phyloP scores from a whole-genome alignment of 148 eudicot species.

The Cornus kousa region DNA sequence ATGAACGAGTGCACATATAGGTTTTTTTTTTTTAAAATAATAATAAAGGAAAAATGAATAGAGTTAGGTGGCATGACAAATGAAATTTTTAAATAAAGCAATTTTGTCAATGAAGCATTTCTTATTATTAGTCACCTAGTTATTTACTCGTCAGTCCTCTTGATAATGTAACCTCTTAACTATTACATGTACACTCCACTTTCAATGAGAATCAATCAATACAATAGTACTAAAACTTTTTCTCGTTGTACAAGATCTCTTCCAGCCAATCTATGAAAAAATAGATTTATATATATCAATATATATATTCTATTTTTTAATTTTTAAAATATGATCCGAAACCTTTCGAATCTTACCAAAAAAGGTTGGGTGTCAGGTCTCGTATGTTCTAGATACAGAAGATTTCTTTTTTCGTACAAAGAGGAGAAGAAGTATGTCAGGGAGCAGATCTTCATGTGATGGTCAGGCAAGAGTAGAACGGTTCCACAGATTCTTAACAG shows the following conservation, averaged over 20 bases:
- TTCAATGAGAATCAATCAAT: too few species aligned
- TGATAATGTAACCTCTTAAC: not conserved
- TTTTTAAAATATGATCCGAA: not conserved
- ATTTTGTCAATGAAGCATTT: too few species aligned
- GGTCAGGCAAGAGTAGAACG: conserved; percentile 39
- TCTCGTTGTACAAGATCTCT: too few species aligned
- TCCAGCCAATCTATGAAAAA: too few species aligned
- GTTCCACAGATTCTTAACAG: conserved; percentile 48
- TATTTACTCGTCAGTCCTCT: not conserved
- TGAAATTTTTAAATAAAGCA: not conserved
- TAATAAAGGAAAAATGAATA: too few species aligned
- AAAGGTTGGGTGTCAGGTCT: conserved; percentile 47
- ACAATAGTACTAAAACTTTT: too few species aligned
- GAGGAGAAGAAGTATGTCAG: conserved; percentile 31
- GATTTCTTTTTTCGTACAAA: conserved; percentile 58
- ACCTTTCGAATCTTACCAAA: not conserved
- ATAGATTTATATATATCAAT: too few species aligned
- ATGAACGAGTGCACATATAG: too few species aligned
- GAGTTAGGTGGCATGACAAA: not conserved
- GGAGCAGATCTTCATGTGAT: conserved; percentile 17
- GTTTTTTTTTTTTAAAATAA: too few species aligned
- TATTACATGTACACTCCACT: not conserved
- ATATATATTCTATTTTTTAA: too few species aligned
- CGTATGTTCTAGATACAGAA: conserved; percentile 84
- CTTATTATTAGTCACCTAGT: too few species aligned